Evolutionary conservation across 2,329 filamentous ascomycete species (phyloP).

Genomic region (Fusarium protoensiforme): DNA sequence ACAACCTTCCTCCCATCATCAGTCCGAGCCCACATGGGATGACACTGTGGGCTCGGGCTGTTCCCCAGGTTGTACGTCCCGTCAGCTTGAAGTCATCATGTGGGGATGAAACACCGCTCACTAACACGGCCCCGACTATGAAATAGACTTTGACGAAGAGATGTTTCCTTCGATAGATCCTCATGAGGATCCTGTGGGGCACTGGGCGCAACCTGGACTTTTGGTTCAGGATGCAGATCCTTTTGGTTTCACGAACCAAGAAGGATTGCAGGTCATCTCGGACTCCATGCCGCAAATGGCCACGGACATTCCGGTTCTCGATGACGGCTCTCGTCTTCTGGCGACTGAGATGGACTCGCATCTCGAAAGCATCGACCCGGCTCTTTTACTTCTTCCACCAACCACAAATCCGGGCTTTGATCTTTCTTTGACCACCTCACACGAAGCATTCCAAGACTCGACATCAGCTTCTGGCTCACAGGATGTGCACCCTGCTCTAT

Average conservation of each 20-base stretch:
- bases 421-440: background rate
- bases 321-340: background rate
- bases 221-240: background rate
- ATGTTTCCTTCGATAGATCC: background rate
- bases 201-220: background rate
- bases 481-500: constrained; percentile 18
- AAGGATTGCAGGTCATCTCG: background rate
- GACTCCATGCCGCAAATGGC: background rate
- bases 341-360: constrained; percentile 1
- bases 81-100: constrained; percentile 14
- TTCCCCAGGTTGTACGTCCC: constrained; percentile 11
- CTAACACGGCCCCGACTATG: constrained; percentile 4
- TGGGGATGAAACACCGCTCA: background rate
- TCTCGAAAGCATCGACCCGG: background rate
- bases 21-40: constrained; percentile 27
- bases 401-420: background rate
- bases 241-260: constrained; percentile 8
- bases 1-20: background rate
- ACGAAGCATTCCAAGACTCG: background rate
- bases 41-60: constrained; percentile 31
- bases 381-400: background rate
- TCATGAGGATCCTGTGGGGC: constrained; percentile 10
- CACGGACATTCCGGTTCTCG: background rate
- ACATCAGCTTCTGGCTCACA: constrained; percentile 3
- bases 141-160: constrained; percentile 12